Base-by-base conservation (phyloP, 768 basidiomycete species). In the Lactarius evosmus region DNA sequence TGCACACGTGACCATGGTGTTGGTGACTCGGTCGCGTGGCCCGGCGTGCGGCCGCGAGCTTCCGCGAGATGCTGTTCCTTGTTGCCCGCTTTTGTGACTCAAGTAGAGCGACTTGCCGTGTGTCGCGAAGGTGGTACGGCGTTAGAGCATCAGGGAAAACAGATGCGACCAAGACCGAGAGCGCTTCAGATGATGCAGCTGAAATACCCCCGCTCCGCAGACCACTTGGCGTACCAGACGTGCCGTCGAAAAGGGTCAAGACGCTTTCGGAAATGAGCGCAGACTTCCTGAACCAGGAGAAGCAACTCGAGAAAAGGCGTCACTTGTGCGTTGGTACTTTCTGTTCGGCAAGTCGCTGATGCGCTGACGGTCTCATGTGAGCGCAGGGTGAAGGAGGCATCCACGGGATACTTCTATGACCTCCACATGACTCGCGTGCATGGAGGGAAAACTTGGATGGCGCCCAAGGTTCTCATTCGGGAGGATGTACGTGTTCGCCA, bases 381-480 rank as follows among this genome's bases (percentile, higher is more conserved):
- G 8, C 66, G 2, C 67, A 88, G 87, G 44, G 77, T 87, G 63
- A 80, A 84, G 64, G 82, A 86, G 72, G 84, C 80, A 0, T 82
- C 85, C 14, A 89, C 87, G 71, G 93, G 94, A 0, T 96, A 98
- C 75, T 98, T 93, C 70, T 82, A 89, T 58, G 96, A 98, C 72
- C 79, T 87, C 44, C 90, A 91, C 70, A 85, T 87, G 72, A 89
- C 91, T 1, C 79, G 88, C 56, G 81, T 81, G 49, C 84, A 93
- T 69, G 95, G 93, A 17, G 96, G 96, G 17, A 98, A 98, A 77
- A 89, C 90, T 9, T 98, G 93, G 94, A 84, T 94, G 57, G 95
- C 94, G 12, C 95, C 95, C 1, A 85, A 82, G 25, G 89, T 91
- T 25, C 79, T 98, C 69, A 94, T 98, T 66, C 85, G 87, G 32